phyloP scores from a whole-genome alignment of 2,329 filamentous ascomycete species.

The Cladosporium phlei region DNA sequence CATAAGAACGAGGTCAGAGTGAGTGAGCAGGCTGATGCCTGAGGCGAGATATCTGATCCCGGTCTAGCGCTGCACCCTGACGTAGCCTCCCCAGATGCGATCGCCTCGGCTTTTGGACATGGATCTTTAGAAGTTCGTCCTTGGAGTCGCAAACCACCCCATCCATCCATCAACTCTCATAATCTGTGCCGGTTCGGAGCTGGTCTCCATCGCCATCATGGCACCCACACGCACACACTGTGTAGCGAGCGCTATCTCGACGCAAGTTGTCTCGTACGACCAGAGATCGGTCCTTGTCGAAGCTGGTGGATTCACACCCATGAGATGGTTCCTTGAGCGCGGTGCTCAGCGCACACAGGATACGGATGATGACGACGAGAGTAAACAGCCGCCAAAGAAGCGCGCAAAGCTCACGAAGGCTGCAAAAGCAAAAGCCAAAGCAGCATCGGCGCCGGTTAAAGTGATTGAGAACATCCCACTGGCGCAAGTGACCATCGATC shows the following conservation, averaged over 20 bases:
- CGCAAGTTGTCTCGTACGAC: slow-evolving; percentile 24
- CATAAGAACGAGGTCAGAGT: no score
- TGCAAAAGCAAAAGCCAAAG: neutral
- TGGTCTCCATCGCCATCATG: slow-evolving; percentile 14
- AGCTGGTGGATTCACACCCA: slow-evolving; percentile 28
- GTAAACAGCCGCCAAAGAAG: slow-evolving; percentile 23
- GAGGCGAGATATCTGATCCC: no score
- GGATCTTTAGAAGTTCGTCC: neutral
- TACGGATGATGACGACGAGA: slow-evolving; percentile 13
- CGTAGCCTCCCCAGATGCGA: no score
- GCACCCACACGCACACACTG: slow-evolving; percentile 20
- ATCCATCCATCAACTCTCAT: no score
- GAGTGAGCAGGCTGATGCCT: no score
- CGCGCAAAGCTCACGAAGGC: slow-evolving; percentile 3
- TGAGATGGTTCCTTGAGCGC: slow-evolving; percentile 29
- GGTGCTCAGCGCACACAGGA: slow-evolving; percentile 12
- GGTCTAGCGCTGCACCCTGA: no score
- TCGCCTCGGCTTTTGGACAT: no score
- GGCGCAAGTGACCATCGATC: slow-evolving; percentile 25
- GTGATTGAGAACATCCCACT: slow-evolving; percentile 20
- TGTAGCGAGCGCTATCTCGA: slow-evolving; percentile 24
- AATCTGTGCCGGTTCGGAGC: neutral
- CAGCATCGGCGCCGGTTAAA: neutral
- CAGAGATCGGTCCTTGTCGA: slow-evolving; percentile 27
- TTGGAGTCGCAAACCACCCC: neutral